Conservation (phyloP, 116 monocot species). For the Zostera marina region DNA sequence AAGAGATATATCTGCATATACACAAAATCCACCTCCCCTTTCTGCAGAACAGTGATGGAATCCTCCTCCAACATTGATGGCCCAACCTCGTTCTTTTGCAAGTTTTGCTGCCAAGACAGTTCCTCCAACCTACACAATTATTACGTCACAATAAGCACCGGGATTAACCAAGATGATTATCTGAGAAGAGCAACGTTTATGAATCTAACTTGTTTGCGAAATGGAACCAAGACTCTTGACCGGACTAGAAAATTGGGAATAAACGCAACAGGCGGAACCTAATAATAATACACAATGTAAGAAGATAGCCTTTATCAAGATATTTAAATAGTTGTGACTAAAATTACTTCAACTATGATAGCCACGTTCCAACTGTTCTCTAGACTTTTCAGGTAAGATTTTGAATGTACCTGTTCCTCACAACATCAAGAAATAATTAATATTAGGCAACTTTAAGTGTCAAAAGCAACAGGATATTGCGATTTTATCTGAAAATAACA, state of each 20-base stretch:
- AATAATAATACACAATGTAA: neutral
- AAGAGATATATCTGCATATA: conserved; percentile 88
- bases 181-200: neutral
- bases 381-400: conserved; percentile 59
- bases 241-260: conserved; percentile 80
- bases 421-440: neutral
- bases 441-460: neutral
- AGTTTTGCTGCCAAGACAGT: conserved; percentile 81
- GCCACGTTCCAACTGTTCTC: conserved; percentile 65
- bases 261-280: conserved; percentile 81
- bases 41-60: conserved; percentile 95
- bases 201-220: conserved; percentile 57
- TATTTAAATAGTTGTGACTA: neutral
- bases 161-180: neutral
- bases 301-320: neutral
- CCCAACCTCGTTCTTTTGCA: conserved; percentile 86
- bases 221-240: conserved; percentile 60
- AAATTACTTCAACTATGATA: conserved; percentile 70
- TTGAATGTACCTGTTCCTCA: conserved; percentile 59
- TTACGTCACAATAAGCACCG: neutral
- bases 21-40: conserved; percentile 93
- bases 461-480: too few species aligned
- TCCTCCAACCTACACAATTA: conserved; percentile 53
- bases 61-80: conserved; percentile 94
- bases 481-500: too few species aligned